Percentiles rank a stretch among this genome's conserved stretches.
These are phyloP conservation scores for Clonostachys rosea DNA, from an alignment of 2,329 filamentous ascomycete species.

Conservation along the genomic window DNA sequence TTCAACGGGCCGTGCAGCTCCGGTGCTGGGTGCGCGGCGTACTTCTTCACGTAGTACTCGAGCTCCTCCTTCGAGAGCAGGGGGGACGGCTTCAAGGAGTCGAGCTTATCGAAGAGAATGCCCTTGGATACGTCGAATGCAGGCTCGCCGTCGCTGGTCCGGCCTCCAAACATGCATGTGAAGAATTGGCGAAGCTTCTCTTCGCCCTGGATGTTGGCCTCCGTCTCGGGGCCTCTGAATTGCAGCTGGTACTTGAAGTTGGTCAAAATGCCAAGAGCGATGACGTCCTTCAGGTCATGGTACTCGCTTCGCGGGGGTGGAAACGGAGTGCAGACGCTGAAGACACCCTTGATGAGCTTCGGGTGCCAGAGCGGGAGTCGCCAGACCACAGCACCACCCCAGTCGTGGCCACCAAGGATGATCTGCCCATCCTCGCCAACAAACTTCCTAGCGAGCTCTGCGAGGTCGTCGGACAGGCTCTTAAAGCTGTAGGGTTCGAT, in stretches of 20 bases:
- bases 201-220: conserved; percentile 50
- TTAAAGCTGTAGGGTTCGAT: conserved; percentile 65
- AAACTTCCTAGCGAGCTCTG: conserved; percentile 59
- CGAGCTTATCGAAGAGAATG: conserved; percentile 57
- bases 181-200: conserved; percentile 67
- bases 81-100: conserved; percentile 47
- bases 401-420: conserved; percentile 88
- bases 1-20: conserved; percentile 78
- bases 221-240: conserved; percentile 63
- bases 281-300: conserved; percentile 53
- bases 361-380: conserved; percentile 71
- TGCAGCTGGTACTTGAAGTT: conserved; percentile 85
- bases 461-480: conserved; percentile 69
- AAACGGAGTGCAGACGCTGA: conserved; percentile 79
- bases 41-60: conserved; percentile 73
- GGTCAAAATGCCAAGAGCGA: conserved; percentile 47
- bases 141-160: conserved; percentile 45
- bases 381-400: conserved; percentile 79
- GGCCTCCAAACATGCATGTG: conserved; percentile 65
- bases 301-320: conserved; percentile 45
- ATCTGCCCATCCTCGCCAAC: conserved; percentile 46
- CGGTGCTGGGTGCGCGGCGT: conserved; percentile 43
- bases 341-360: conserved; percentile 66
- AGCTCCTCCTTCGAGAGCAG: conserved; percentile 66
- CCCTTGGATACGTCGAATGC: conserved; percentile 59